phyloP scores from a whole-genome alignment of 306 rosid species.

The Crataegus laevigata region DNA sequence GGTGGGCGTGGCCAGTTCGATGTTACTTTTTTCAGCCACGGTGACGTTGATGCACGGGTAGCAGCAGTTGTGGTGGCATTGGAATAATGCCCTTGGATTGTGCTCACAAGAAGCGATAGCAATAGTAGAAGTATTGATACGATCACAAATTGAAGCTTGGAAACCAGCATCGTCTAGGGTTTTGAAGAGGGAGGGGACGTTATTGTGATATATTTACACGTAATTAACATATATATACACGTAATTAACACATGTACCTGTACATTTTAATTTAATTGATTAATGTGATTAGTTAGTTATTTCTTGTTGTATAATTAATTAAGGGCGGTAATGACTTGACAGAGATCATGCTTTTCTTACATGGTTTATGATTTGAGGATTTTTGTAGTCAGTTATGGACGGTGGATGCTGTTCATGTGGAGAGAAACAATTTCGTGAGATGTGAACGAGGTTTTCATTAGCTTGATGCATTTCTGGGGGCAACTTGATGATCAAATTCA shows the following conservation, averaged over 20 bases:
- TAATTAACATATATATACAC: neutral
- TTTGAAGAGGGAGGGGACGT: neutral
- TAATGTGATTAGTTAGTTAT: neutral
- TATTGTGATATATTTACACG: neutral
- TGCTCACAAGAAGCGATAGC: neutral
- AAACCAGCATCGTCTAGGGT: neutral
- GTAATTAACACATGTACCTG: neutral
- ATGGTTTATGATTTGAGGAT: neutral
- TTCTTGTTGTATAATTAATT: neutral
- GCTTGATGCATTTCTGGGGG: neutral
- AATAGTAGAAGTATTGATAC: conserved; percentile 1
- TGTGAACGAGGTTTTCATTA: conserved; percentile 3
- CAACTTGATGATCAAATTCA: neutral
- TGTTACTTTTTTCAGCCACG: conserved; percentile 27
- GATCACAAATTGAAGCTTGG: neutral
- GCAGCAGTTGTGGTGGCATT: neutral
- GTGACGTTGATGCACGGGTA: conserved; percentile 15
- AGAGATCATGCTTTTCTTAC: conserved; percentile 36
- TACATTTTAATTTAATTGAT: neutral
- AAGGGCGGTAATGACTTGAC: neutral
- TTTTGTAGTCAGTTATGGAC: neutral
- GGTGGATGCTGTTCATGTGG: neutral
- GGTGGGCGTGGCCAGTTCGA: neutral
- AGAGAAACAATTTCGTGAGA: neutral
- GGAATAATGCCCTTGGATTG: conserved; percentile 5